phyloP scores from a whole-genome alignment of 768 basidiomycete species.

The Tylopilus vinaceipallidus region DNA sequence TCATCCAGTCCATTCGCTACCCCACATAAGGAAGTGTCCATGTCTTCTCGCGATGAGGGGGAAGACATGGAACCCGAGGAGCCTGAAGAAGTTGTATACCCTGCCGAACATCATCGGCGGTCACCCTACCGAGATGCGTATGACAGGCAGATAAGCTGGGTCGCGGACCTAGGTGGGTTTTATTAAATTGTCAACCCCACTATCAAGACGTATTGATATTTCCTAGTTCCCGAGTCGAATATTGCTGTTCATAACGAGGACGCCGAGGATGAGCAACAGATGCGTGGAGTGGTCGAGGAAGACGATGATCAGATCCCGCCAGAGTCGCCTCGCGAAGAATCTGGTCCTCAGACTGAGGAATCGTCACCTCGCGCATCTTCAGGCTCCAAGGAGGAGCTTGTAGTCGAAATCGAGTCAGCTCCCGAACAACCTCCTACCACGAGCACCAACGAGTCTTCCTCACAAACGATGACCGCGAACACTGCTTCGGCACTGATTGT shows the following conservation, averaged over 20 bases:
- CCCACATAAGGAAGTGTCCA: constrained; percentile 61
- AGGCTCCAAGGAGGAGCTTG: constrained; percentile 57
- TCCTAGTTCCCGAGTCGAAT: constrained; percentile 56
- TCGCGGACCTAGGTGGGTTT: constrained; percentile 64
- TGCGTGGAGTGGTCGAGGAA: constrained; percentile 34
- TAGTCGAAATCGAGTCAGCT: constrained; percentile 63
- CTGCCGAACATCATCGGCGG: constrained; percentile 52
- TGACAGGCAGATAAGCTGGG: constrained; percentile 71
- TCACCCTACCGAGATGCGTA: constrained; percentile 49
- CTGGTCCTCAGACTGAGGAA: constrained; percentile 47
- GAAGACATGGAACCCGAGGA: constrained; percentile 42
- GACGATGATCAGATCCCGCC: constrained; percentile 54
- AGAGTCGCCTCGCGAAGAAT: constrained; percentile 48
- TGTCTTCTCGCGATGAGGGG: constrained; percentile 51
- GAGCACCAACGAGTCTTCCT: constrained; percentile 49
- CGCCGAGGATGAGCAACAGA: constrained; percentile 43
- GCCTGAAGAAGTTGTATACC: constrained; percentile 60
- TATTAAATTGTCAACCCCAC: constrained; percentile 3
- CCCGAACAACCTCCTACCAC: constrained; percentile 46
- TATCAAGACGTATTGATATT: constrained; percentile 9
- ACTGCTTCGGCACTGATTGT: constrained; percentile 38
- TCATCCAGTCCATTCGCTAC: constrained; percentile 72
- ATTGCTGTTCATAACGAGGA: constrained; percentile 60
- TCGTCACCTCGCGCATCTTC: constrained; percentile 55
- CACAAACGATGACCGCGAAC: constrained; percentile 44